Evolutionary conservation across 2,329 filamentous ascomycete species (phyloP).

Genomic region (Calycina herbarum): DNA sequence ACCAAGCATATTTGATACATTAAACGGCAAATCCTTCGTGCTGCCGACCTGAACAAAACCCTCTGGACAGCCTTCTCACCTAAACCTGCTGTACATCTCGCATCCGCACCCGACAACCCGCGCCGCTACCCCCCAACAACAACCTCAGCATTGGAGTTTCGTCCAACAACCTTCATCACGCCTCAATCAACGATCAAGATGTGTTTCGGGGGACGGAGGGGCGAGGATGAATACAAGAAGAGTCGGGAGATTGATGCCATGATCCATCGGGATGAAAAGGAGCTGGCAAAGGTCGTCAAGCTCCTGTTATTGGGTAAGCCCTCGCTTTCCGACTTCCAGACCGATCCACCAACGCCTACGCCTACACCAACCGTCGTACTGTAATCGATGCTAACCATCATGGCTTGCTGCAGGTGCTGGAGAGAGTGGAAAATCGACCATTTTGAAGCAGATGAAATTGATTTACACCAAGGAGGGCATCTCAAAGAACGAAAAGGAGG

Average conservation of each 20-base stretch:
- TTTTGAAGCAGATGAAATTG: conserved; percentile 98
- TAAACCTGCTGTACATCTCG: conserved; percentile 1
- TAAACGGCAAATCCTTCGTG: conserved; percentile 7
- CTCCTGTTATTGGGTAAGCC: conserved; percentile 82
- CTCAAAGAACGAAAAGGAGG: conserved; percentile 82
- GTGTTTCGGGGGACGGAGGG: conserved; percentile 60
- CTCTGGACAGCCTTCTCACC: neutral
- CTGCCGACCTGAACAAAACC: conserved; percentile 4
- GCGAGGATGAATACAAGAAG: conserved; percentile 49
- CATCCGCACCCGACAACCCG: neutral
- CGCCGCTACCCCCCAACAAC: neutral
- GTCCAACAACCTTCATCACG: conserved; percentile 17
- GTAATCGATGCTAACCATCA: conserved; percentile 23
- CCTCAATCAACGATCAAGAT: conserved; percentile 44
- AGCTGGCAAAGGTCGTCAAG: conserved; percentile 84
- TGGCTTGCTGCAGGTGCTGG: conserved; percentile 69
- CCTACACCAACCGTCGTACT: neutral
- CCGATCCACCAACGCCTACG: neutral
- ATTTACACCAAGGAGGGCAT: conserved; percentile 88
- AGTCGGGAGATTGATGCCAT: conserved; percentile 81
- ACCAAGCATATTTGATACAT: conserved; percentile 6
- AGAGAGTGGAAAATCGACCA: conserved; percentile 94
- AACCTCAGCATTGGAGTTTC: conserved; percentile 11
- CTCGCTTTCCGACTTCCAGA: conserved; percentile 14
- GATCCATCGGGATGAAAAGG: conserved; percentile 85